These are phyloP conservation scores for Bruguiera sexangula DNA, from an alignment of 345 rosid species.

Conservation along the genomic window DNA sequence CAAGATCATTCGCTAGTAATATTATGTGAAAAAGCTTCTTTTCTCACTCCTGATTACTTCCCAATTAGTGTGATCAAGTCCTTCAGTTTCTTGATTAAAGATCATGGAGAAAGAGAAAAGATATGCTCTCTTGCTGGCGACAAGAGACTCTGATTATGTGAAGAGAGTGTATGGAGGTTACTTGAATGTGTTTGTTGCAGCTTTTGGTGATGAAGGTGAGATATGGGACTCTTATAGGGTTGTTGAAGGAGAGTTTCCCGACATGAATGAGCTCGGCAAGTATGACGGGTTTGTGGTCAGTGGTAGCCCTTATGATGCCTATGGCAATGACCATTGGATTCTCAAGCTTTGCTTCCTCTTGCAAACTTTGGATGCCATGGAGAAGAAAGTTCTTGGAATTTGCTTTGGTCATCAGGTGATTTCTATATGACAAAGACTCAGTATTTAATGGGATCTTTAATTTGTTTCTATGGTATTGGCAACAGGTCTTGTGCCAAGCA, in stretches of 20 bases:
- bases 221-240: conserved; percentile 74
- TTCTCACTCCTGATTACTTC: background rate
- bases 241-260: conserved; percentile 78
- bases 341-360: conserved; percentile 62
- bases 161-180: conserved; percentile 71
- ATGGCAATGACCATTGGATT: conserved; percentile 70
- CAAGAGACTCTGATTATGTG: conserved; percentile 74
- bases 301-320: conserved; percentile 82
- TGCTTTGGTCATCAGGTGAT: conserved; percentile 97
- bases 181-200: conserved; percentile 62
- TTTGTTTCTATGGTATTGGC: background rate
- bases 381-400: conserved; percentile 75
- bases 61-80: too few species aligned
- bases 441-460: background rate
- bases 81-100: background rate
- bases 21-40: background rate
- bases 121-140: conserved; percentile 61
- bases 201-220: conserved; percentile 80
- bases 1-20: background rate
- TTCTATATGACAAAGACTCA: background rate
- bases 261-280: conserved; percentile 46
- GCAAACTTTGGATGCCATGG: conserved; percentile 65
- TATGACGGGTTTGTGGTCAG: conserved; percentile 82
- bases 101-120: conserved; percentile 22
- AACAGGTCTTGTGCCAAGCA: conserved; percentile 78